Evolutionary conservation across 345 rosid species (phyloP).

Genomic region (Pistacia atlantica): DNA sequence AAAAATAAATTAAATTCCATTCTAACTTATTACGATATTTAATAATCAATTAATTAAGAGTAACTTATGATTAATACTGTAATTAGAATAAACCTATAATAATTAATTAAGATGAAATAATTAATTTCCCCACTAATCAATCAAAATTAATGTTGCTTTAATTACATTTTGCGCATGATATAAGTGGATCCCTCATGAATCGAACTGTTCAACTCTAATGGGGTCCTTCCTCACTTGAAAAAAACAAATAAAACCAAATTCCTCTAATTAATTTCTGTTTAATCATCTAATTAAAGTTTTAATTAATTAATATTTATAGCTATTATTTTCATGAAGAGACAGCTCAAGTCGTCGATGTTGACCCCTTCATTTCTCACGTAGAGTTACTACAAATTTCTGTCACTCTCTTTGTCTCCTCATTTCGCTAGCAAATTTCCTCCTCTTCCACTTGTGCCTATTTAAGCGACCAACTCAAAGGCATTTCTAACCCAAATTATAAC

Average conservation of each 20-base stretch:
- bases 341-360: constrained; percentile 45
- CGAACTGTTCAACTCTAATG: not conserved
- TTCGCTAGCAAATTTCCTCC: not conserved
- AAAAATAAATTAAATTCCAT: no score
- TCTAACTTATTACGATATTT: no score
- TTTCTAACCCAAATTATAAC: no score
- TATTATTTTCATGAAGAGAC: constrained; percentile 33
- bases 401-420: constrained; percentile 29
- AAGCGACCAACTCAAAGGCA: constrained; percentile 13
- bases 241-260: not conserved
- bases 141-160: not conserved
- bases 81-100: not conserved
- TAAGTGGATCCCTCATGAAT: constrained; percentile 19
- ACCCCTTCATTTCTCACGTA: constrained; percentile 36
- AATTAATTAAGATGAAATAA: not conserved
- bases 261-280: not conserved
- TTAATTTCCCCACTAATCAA: not conserved
- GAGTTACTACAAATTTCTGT: constrained; percentile 42
- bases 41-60: no score
- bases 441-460: constrained; percentile 24
- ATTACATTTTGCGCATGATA: not conserved
- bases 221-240: not conserved
- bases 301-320: no score
- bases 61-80: no score
- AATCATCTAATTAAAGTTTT: no score